Evolutionary conservation across 2,329 filamentous ascomycete species (phyloP), one percentile per base, ranked within the genome.

Genomic region (Fusarium drepaniforme): DNA sequence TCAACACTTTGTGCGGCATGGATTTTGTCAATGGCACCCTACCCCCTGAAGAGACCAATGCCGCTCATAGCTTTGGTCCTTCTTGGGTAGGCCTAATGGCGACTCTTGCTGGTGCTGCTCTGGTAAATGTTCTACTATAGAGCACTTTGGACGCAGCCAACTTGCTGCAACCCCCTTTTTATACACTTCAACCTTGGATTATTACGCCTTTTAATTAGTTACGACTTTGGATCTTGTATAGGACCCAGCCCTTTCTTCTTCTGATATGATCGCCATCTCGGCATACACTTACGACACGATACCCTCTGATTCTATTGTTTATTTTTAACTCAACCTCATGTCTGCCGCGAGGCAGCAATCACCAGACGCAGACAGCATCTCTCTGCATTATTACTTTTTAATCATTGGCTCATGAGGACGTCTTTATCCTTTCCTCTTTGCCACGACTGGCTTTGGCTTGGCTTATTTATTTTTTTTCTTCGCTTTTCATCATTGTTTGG

Each of bases 1-100:
- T 98, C 62, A 93, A 98, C 79, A 86, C 90, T 13, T 86, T 88
- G 4, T 93, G 91, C 77, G 91, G 91, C 0, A 82, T 86, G 0
- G 81, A 81, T 16, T 93, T 91, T 74, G 89, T 90, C 70, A 92
- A 91, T 73, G 83, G 84, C 46, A 88, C 86, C n/a, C 80, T 92
- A 4, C 86, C 89, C 0, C 82, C 79, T 38, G 79, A 78, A 6
- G 78, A 77, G 56, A 57, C 68, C 37, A 79, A 66, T n/a, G 67
- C 71, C 12, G 71, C 64, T 15, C 42, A 68, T 8, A 9, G 53
- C 11, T 71, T 58, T 37, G 44, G 60, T 6, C 78, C 80, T 4
- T 77, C 77, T 7, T 77, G 77, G 67, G 40, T 57, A 13, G 69
- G 62, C 40, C 37, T 76, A 4, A 38, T 74, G 18, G 42, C 73